These are phyloP conservation scores for Syzygium aromaticum DNA, from an alignment of 345 rosid species.

Conservation along the genomic window DNA sequence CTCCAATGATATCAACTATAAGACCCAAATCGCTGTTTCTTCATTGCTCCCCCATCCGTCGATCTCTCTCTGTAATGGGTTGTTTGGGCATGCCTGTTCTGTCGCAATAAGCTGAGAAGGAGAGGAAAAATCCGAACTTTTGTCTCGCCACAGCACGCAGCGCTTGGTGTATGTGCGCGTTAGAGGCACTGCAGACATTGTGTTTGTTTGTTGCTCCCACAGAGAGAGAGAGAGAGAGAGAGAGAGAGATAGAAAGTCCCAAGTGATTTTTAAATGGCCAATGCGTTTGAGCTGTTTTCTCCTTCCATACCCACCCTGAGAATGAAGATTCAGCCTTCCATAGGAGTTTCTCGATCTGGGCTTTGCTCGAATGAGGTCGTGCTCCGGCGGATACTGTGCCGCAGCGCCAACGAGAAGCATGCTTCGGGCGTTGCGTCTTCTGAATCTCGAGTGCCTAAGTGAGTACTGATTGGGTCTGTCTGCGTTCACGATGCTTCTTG, in stretches of 20 bases:
- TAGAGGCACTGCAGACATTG: not conserved
- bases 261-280: constrained; percentile 44
- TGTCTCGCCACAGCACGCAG: not conserved
- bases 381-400: constrained; percentile 47
- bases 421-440: not conserved
- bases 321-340: constrained; percentile 28
- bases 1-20: constrained; percentile 15
- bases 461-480: not conserved
- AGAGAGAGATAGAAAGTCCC: not conserved
- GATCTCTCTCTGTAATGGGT: constrained; percentile 3
- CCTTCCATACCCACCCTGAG: constrained; percentile 51
- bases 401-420: constrained; percentile 21
- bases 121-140: constrained; percentile 9
- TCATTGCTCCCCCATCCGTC: not conserved
- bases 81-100: constrained; percentile 1
- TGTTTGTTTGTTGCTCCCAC: not conserved
- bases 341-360: constrained; percentile 61
- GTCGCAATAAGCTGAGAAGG: constrained; percentile 8
- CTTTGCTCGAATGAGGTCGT: constrained; percentile 26
- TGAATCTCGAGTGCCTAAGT: constrained; percentile 9
- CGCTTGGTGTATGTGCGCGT: not conserved
- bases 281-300: constrained; percentile 60
- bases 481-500: not conserved
- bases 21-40: not conserved
- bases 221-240: not conserved